Evolutionary conservation across 2,329 filamentous ascomycete genomes (phyloP).

Genomic region (Beauveria medogensis): DNA sequence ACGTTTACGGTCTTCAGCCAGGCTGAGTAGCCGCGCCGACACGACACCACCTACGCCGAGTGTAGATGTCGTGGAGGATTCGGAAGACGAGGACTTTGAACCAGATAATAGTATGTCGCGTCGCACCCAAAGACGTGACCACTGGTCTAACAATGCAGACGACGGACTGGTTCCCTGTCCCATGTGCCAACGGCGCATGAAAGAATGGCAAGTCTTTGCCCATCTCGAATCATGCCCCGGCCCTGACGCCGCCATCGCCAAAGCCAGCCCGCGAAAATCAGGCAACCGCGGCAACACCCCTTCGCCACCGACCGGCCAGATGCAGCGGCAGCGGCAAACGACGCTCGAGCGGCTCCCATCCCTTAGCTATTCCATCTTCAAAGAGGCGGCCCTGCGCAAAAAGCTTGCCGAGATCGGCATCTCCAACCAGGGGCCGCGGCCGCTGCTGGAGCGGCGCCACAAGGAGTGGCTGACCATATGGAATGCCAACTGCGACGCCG

Average conservation of each 20-base stretch:
- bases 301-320: slow-evolving; percentile 12
- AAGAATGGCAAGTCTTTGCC: slow-evolving; percentile 64
- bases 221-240: slow-evolving; percentile 64
- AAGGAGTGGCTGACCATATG: slow-evolving; percentile 92
- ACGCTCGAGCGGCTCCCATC: slow-evolving; percentile 61
- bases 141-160: slow-evolving; percentile 29
- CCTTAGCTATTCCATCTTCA: slow-evolving; percentile 81
- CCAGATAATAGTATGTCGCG: slow-evolving; percentile 20
- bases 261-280: slow-evolving; percentile 3
- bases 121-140: too few relatives aligned
- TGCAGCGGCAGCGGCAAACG: slow-evolving; percentile 24
- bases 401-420: slow-evolving; percentile 78
- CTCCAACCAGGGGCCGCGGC: slow-evolving; percentile 57
- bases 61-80: slow-evolving; percentile 17
- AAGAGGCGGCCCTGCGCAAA: slow-evolving; percentile 66
- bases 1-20: slow-evolving; percentile 43
- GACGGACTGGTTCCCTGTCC: slow-evolving; percentile 80
- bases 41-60: slow-evolving; percentile 21
- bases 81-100: slow-evolving; percentile 24
- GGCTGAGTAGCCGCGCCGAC: slow-evolving; percentile 36
- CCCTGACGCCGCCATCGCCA: slow-evolving; percentile 22
- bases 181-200: slow-evolving; percentile 73
- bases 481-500: slow-evolving; percentile 94
- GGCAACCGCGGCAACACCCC: background rate
- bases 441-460: slow-evolving; percentile 69